Conservation (phyloP, 75 land plant genomes). For the Gnetum montanum region DNA sequence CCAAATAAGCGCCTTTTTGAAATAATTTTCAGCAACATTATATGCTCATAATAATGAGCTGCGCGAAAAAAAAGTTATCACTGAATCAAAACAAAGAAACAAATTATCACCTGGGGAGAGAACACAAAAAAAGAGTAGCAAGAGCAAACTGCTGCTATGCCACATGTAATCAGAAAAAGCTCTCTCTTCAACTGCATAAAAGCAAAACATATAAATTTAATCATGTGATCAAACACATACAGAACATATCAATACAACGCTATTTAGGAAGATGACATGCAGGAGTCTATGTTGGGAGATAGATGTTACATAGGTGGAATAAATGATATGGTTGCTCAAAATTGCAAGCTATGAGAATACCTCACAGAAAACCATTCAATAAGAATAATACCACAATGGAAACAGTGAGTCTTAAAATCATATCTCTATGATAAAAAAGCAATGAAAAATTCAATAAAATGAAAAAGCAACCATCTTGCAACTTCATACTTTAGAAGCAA, state of each 20-base stretch:
- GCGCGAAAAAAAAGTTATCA: not conserved
- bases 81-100: not conserved
- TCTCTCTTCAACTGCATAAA: slow-evolving; percentile 71
- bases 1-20: slow-evolving; percentile 3
- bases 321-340: too few relatives aligned
- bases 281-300: not conserved
- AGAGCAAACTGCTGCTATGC: slow-evolving; percentile 61
- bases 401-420: too few relatives aligned
- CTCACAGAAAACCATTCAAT: too few relatives aligned
- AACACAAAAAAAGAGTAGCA: slow-evolving; percentile 53
- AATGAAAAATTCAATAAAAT: too few relatives aligned
- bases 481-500: too few relatives aligned
- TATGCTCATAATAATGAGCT: not conserved
- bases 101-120: slow-evolving; percentile 58
- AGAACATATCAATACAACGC: not conserved
- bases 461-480: too few relatives aligned
- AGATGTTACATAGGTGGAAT: not conserved
- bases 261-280: not conserved
- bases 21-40: not conserved
- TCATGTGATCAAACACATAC: not conserved
- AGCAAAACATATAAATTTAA: not conserved
- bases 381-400: too few relatives aligned
- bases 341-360: too few relatives aligned
- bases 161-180: slow-evolving; percentile 55
- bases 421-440: too few relatives aligned